Percentiles rank a stretch among this genome's conserved stretches.
phyloP scores from a whole-genome alignment of 2,329 filamentous ascomycete genomes.

The Camptophora hylomeconis region DNA sequence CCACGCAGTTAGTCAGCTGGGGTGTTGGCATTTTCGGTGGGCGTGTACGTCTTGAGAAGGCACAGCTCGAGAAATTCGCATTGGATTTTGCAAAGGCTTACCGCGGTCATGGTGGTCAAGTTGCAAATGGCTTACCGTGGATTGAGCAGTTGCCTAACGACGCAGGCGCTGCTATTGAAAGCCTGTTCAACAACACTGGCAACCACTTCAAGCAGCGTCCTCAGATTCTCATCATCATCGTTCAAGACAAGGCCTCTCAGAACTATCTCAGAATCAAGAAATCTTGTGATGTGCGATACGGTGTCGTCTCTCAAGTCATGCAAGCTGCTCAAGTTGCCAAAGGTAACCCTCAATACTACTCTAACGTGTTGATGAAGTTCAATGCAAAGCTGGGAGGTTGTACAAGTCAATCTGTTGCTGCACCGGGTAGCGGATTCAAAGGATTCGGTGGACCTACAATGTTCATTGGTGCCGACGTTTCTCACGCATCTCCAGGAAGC shows the following conservation, averaged over 20 bases:
- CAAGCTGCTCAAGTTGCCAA: constrained; percentile 56
- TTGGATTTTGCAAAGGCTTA: constrained; percentile 50
- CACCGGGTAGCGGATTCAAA: constrained; percentile 21
- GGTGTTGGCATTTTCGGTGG: constrained; percentile 56
- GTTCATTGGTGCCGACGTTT: constrained; percentile 84
- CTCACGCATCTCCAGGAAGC: constrained; percentile 62
- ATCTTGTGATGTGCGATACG: constrained; percentile 70
- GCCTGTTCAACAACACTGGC: constrained; percentile 43
- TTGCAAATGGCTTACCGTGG: constrained; percentile 35
- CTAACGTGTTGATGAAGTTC: constrained; percentile 92
- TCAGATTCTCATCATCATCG: constrained; percentile 67
- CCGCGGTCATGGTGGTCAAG: constrained; percentile 45
- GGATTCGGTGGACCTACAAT: constrained; percentile 45
- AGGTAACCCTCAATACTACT: constrained; percentile 69
- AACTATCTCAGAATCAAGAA: constrained; percentile 82
- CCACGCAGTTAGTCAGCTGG: constrained; percentile 55
- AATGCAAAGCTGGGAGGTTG: constrained; percentile 88
- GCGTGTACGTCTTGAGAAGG: constrained; percentile 31
- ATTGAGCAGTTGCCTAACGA: constrained; percentile 30
- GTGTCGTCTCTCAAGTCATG: constrained; percentile 74
- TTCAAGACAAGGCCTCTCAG: constrained; percentile 56
- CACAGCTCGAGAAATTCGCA: constrained; percentile 39
- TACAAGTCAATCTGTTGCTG: constrained; percentile 44
- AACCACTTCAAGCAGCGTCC: constrained; percentile 44
- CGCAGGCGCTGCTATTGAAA: constrained; percentile 40